phyloP scores from a whole-genome alignment of 2,329 filamentous ascomycete genomes.

The Cadophora sp. region DNA sequence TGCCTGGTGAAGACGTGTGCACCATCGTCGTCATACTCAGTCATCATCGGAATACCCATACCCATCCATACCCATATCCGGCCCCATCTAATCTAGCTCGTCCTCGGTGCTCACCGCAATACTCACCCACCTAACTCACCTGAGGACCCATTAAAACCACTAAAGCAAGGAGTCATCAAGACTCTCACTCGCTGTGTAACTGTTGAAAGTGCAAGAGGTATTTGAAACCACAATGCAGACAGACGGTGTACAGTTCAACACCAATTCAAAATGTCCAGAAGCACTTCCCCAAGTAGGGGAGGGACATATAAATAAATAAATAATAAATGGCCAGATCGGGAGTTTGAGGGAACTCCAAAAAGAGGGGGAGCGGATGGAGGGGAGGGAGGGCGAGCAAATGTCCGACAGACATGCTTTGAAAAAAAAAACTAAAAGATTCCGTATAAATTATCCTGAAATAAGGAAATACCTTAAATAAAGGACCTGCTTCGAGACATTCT shows the following conservation, averaged over 20 bases:
- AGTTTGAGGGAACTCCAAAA: neutral
- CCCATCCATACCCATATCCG: too few species aligned
- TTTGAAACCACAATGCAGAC: slow-evolving; percentile 3
- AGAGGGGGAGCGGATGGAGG: neutral
- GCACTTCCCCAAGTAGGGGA: neutral
- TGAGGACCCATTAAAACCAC: neutral
- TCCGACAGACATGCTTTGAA: slow-evolving; percentile 3
- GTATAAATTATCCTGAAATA: slow-evolving; percentile 12
- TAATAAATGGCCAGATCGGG: neutral
- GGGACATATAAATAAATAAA: neutral
- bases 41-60: slow-evolving; percentile 5
- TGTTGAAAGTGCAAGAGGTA: slow-evolving; percentile 8
- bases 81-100: neutral
- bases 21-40: slow-evolving; percentile 17
- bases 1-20: slow-evolving; percentile 14
- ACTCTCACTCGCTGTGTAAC: neutral
- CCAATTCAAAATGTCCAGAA: too few species aligned
- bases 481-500: slow-evolving; percentile 5
- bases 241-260: neutral
- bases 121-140: neutral
- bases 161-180: neutral
- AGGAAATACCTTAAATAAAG: too few species aligned
- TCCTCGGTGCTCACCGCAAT: slow-evolving; percentile 10
- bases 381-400: too few species aligned
- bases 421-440: too few species aligned